These are phyloP conservation scores for Scortechinia acanthostroma DNA, from an alignment of 2,329 filamentous ascomycete genomes.

Conservation along the genomic window DNA sequence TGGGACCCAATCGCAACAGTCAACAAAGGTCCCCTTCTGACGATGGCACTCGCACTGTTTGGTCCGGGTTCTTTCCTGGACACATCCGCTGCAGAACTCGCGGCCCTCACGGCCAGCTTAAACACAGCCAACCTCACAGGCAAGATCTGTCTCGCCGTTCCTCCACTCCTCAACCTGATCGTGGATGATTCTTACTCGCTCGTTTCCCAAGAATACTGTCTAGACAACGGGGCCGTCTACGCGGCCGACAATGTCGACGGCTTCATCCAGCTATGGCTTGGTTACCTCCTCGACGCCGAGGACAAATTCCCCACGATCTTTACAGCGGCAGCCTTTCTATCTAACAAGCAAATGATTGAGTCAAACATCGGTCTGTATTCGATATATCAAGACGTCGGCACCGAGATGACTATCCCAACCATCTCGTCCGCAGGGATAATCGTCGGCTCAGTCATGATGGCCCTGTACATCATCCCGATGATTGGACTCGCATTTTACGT, in stretches of 20 bases:
- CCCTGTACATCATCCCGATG: too few species aligned
- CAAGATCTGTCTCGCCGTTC: too few species aligned
- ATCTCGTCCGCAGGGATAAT: too few species aligned
- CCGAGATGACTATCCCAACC: too few species aligned
- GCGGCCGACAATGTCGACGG: background rate
- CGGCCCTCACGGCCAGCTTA: too few species aligned
- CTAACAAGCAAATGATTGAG: too few species aligned
- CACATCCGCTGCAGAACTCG: background rate
- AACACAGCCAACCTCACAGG: too few species aligned
- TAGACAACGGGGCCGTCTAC: background rate
- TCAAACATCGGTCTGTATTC: too few species aligned
- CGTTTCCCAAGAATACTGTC: background rate
- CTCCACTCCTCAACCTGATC: background rate
- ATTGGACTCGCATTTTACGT: too few species aligned
- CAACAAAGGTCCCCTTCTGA: conserved; percentile 10
- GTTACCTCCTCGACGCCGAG: background rate
- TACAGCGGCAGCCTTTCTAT: background rate
- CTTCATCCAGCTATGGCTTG: background rate
- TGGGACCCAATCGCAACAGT: background rate
- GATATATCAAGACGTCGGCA: too few species aligned
- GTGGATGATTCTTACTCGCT: background rate
- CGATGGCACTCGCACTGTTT: conserved; percentile 12
- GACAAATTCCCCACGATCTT: background rate
- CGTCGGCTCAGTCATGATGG: too few species aligned
- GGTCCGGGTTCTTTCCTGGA: conserved; percentile 10